These are phyloP conservation scores for Yamadazyma trypodendri DNA, from an alignment of 1,139 yeast genomes.

Conservation along the genomic window DNA sequence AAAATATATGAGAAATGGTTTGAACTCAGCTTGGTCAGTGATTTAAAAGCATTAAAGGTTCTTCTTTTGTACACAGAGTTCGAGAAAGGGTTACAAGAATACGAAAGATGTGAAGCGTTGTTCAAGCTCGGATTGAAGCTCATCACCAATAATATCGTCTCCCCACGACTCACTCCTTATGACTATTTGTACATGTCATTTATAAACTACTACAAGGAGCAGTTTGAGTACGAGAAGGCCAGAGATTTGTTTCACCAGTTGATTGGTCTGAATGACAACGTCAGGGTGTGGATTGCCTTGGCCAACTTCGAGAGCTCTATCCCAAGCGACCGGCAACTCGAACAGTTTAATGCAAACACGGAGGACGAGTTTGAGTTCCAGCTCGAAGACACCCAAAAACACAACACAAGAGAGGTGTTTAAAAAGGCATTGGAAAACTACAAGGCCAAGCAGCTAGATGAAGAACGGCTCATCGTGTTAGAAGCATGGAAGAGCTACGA, in stretches of 20 bases:
- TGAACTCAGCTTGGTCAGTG: conserved; percentile 48
- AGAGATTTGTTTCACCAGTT: conserved; percentile 50
- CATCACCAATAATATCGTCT: conserved; percentile 13
- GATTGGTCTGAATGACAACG: conserved; percentile 30
- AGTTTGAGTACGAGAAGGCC: conserved; percentile 55
- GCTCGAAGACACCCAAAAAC: conserved; percentile 51
- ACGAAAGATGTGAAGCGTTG: conserved; percentile 62
- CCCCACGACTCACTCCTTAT: conserved; percentile 16
- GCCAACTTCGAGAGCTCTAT: conserved; percentile 73
- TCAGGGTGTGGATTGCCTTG: conserved; percentile 60
- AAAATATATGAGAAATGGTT: conserved; percentile 67
- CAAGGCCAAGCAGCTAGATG: conserved; percentile 32
- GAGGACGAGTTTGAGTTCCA: conserved; percentile 52
- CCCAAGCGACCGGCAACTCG: conserved; percentile 55
- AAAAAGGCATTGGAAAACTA: conserved; percentile 51
- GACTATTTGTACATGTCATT: conserved; percentile 45
- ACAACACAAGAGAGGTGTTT: conserved; percentile 55
- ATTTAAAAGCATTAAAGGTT: conserved; percentile 32
- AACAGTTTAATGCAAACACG: conserved; percentile 35
- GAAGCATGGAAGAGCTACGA: conserved; percentile 73
- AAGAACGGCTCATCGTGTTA: conserved; percentile 52
- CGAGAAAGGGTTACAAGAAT: conserved; percentile 71
- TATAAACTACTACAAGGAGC: conserved; percentile 62
- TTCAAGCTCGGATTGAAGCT: conserved; percentile 49
- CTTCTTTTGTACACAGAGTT: conserved; percentile 58